phyloP scores from a whole-genome alignment of 1,139 yeast species.

The Nematodospora anomalae region DNA sequence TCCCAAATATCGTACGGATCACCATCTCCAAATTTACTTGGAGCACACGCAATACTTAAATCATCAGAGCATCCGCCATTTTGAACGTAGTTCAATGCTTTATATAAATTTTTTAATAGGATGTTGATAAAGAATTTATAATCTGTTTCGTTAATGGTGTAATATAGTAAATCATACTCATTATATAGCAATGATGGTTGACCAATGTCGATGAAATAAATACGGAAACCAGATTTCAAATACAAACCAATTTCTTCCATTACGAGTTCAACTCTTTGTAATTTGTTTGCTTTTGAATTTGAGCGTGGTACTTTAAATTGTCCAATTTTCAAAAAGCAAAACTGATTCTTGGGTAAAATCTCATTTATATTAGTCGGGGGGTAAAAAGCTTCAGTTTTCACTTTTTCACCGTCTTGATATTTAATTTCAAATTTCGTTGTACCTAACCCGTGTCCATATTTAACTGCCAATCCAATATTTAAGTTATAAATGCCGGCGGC shows the following conservation, averaged over 20 bases:
- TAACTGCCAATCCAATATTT: conserved; percentile 53
- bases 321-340: conserved; percentile 55
- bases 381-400: conserved; percentile 39
- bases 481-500: conserved; percentile 54
- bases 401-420: conserved; percentile 23
- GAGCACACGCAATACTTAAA: conserved; percentile 17
- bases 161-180: conserved; percentile 44
- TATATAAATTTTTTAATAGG: conserved; percentile 44
- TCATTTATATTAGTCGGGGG: conserved; percentile 62
- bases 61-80: conserved; percentile 25
- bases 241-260: conserved; percentile 63
- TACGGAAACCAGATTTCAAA: conserved; percentile 55
- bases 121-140: conserved; percentile 43
- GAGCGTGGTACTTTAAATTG: conserved; percentile 33
- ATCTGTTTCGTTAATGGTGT: conserved; percentile 43
- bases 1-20: conserved; percentile 28
- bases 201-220: conserved; percentile 57
- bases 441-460: conserved; percentile 56
- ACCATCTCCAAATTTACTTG: conserved; percentile 31
- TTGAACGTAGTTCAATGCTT: conserved; percentile 40
- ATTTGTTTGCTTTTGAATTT: conserved; percentile 18
- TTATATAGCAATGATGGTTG: conserved; percentile 45
- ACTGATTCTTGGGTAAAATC: conserved; percentile 52
- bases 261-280: conserved; percentile 42
- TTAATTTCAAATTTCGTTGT: conserved; percentile 55